These are phyloP conservation scores for Macrolepiota dolichaula DNA, from an alignment of 768 basidiomycete genomes.

Conservation along the genomic window DNA sequence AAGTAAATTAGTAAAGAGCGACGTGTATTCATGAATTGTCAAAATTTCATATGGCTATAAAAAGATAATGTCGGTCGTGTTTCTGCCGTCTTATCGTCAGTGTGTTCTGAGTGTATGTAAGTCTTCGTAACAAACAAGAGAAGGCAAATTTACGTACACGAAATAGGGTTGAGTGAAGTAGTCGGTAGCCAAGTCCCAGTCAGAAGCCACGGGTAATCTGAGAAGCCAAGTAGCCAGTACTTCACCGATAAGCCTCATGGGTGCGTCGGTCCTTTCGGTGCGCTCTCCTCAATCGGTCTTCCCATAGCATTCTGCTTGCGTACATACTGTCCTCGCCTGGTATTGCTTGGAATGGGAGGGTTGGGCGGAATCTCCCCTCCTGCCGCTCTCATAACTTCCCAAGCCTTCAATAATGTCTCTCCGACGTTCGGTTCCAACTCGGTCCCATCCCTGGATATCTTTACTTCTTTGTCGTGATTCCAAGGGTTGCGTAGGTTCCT, in stretches of 20 bases:
- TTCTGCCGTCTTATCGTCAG: no score
- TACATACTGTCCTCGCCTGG: not conserved
- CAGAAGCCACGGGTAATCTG: slow-evolving; percentile 9
- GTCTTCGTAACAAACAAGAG: no score
- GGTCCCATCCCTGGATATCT: slow-evolving; percentile 87
- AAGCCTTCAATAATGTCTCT: slow-evolving; percentile 64
- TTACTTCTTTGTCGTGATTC: slow-evolving; percentile 83
- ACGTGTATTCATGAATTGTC: no score
- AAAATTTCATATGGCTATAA: no score
- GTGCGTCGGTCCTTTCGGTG: not conserved
- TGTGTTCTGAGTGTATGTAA: no score
- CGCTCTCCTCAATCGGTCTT: not conserved
- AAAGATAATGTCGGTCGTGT: no score
- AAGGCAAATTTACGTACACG: no score
- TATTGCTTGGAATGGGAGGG: not conserved
- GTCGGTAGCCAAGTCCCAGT: no score
- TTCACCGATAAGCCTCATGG: not conserved
- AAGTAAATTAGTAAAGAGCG: no score
- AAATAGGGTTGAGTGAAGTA: no score
- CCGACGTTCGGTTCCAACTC: slow-evolving; percentile 84
- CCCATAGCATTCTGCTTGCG: not conserved
- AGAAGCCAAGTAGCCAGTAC: not conserved
- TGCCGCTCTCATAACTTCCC: slow-evolving; percentile 33
- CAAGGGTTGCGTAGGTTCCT: slow-evolving; percentile 87
- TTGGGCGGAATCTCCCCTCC: slow-evolving; percentile 2